Conservation (phyloP, 495 filamentous ascomycete species). For the Collariella sp. region DNA sequence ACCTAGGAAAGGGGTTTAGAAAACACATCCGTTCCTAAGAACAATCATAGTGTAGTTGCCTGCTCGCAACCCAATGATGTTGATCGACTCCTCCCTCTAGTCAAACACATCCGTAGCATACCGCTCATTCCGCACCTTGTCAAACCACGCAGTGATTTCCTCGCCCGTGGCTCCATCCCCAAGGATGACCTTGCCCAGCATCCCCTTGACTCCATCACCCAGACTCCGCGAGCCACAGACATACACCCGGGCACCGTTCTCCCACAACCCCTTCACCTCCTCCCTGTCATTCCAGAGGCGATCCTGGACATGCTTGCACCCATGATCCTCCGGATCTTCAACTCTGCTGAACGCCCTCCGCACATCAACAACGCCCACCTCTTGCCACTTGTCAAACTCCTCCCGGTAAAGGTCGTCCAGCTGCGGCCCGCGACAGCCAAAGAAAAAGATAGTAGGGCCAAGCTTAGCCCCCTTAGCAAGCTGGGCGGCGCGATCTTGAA, state of each 20-base stretch:
- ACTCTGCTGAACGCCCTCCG: conserved; percentile 47
- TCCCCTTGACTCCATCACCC: conserved; percentile 49
- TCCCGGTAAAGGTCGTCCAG: conserved; percentile 52
- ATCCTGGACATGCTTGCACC: conserved; percentile 55
- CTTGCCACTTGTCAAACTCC: conserved; percentile 52
- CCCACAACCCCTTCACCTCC: conserved; percentile 47
- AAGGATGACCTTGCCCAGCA: conserved; percentile 36
- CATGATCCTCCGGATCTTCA: conserved; percentile 30
- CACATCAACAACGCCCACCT: conserved; percentile 49
- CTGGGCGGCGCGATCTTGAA: conserved; percentile 56
- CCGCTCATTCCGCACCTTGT: conserved; percentile 48
- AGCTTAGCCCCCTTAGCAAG: conserved; percentile 45
- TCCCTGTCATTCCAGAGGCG: conserved; percentile 44
- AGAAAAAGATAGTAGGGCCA: conserved; percentile 53
- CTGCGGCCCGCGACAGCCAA: conserved; percentile 52
- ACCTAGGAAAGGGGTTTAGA: too few relatives aligned
- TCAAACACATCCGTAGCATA: conserved; percentile 66
- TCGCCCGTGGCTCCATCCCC: conserved; percentile 32
- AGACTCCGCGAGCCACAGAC: conserved; percentile 59
- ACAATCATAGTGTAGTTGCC: too few relatives aligned
- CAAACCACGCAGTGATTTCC: conserved; percentile 43
- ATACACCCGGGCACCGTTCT: conserved; percentile 52
- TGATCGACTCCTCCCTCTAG: conserved; percentile 24
- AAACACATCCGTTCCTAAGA: too few relatives aligned
- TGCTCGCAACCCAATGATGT: too few relatives aligned